Evolutionary conservation across 805 yeast species (phyloP).

Genomic region (Saturnispora bothae): DNA sequence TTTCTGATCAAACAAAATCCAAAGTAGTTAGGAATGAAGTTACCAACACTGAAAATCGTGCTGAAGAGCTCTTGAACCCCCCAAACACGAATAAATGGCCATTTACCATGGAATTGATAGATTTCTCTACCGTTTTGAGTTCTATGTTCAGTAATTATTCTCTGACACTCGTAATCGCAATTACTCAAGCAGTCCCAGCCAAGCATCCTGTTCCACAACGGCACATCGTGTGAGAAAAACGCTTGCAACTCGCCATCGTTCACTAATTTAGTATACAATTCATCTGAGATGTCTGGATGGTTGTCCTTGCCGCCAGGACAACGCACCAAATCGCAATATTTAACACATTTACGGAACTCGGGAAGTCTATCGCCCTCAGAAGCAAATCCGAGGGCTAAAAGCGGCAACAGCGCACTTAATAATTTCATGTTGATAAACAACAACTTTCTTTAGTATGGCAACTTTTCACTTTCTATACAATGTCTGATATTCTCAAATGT

Average conservation of each 20-base stretch:
- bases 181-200: slow-evolving; percentile 70
- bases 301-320: slow-evolving; percentile 18
- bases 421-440: not conserved
- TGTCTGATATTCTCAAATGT: slow-evolving; percentile 37
- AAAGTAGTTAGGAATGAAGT: slow-evolving; percentile 53
- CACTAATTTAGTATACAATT: slow-evolving; percentile 19
- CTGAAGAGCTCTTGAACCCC: slow-evolving; percentile 83
- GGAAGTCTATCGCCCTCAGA: slow-evolving; percentile 56
- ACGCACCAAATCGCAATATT: slow-evolving; percentile 35
- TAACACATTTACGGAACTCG: slow-evolving; percentile 45
- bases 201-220: slow-evolving; percentile 33
- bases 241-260: slow-evolving; percentile 27
- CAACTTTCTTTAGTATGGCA: not conserved
- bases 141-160: slow-evolving; percentile 53
- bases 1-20: slow-evolving; percentile 30
- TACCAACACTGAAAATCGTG: slow-evolving; percentile 64
- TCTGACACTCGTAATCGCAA: slow-evolving; percentile 92
- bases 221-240: slow-evolving; percentile 33
- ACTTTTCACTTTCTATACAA: not conserved
- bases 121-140: slow-evolving; percentile 38
- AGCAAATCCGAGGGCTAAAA: slow-evolving; percentile 17
- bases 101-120: slow-evolving; percentile 90
- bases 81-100: slow-evolving; percentile 79
- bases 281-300: slow-evolving; percentile 18
- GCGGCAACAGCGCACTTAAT: not conserved